Base-by-base conservation (phyloP, 306 rosid species). In the Elaeagnus macrophylla region DNA sequence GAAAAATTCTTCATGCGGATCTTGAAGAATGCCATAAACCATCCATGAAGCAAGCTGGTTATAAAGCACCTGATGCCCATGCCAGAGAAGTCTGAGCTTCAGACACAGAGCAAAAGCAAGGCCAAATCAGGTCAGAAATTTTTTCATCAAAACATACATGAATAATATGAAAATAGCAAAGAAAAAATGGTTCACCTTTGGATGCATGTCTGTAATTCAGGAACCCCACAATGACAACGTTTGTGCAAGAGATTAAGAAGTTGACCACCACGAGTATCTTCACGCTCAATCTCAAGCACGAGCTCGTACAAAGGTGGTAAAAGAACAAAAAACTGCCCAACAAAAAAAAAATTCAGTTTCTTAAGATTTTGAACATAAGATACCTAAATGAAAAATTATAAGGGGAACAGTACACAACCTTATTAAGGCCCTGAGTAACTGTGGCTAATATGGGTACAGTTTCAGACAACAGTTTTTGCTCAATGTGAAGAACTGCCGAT, bases 11-110 rank as follows among this genome's bases (percentile, higher is more conserved):
- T 83, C 85, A 46, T 87, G 81, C 74, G 82, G 81, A 60, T 91
- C 99, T 78, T 86, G 94, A 77, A 84, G 99, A 49, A 83, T 79
- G 65, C 96, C 99, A 64, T 87, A 91, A 57, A 91, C 85, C 89
- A 87, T 80, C 99, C 99, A 87, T 4, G 99, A 78, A 39, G 95
- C 95, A 47, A 91, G 93, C 77, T 91, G 99, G 65, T 91, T 84
- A 69, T 91, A 87, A 89, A 91, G 72, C 54, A 87, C 89, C 79
- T 87, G 99, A 79, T 91, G 89, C 45, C 89, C 96, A 41, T 87
- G 99, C 99, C 99, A 87, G 59, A 91, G 99, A 73, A 91, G 96
- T 89, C 99, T 91, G 73, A 44, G 76, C 68, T 84, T 82, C 72
- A 82, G 77, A 53, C 73, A 77, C 25, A 53, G 18, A 72, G 56